Evolutionary conservation across 352 stramenopile genomes (phyloP), one percentile per base, ranked within the genome.

Genomic region (Vaucheria bursata): DNA sequence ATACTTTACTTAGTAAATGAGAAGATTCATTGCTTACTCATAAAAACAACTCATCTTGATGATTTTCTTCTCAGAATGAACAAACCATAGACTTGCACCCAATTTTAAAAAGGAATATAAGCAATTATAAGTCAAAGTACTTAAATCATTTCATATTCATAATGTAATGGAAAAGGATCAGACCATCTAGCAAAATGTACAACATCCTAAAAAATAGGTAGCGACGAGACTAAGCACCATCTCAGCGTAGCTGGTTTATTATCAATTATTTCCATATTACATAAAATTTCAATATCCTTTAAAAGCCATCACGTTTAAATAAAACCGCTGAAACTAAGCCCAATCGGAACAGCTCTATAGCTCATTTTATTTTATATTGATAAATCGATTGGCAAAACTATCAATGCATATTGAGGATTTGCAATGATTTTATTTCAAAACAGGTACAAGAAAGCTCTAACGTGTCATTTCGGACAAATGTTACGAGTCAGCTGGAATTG

Each of bases 161-260:
- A n/a, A n/a, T n/a, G n/a, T n/a, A n/a, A n/a, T n/a, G n/a, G n/a
- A n/a, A n/a, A n/a, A 34, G 59, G 59, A 69, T 69, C 59, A 69
- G 59, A 34, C 59, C 59, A 69, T 69, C 59, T 69, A 69, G 59
- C 33, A 69, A 69, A 69, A 69, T 18, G 34, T 6, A 34, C 59
- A 34, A 69, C 59, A 69, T 38, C 5, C 39, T 12, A 12, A 50
- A n/a, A 38, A 18, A 69, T 69, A 8, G 59, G 59, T 34, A 8
- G 18, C 59, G 5, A 69, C 4, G 5, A 4, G 4, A 4, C 18
- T 18, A 18, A 69, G 4, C 4, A 8, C 4, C 59, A 38, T 4
- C 33, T 69, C 59, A 69, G 59, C 12, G 59, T 69, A 69, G 59
- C 59, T 69, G 59, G 59, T 69, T 69, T 29, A 29, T 69, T 69